Percentiles rank a stretch among this genome's conserved stretches.
Evolutionary conservation across 202 grass and related monocot species (phyloP).

Genomic region (Thinopyrum obtusiflorum): DNA sequence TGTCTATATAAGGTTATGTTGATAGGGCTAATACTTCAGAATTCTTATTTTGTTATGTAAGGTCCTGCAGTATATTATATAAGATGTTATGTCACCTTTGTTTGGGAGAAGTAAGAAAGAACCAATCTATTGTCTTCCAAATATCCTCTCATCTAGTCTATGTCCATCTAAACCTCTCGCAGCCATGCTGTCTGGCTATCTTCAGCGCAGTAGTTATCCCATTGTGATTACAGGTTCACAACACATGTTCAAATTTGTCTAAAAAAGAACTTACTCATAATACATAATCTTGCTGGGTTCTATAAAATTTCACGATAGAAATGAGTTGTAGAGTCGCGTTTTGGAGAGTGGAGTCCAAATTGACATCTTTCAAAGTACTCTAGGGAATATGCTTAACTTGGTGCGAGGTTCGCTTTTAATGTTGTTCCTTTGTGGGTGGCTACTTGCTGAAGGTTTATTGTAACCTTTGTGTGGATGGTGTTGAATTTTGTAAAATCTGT

Average conservation of each 20-base stretch:
- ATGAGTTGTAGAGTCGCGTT: not conserved
- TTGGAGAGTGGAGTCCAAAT: not conserved
- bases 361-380: not conserved
- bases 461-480: not conserved
- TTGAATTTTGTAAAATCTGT: not conserved
- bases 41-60: not conserved
- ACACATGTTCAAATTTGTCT: not conserved
- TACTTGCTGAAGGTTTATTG: not conserved
- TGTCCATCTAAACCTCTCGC: not conserved
- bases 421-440: not conserved
- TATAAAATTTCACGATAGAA: not conserved
- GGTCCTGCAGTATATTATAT: not conserved
- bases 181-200: not conserved
- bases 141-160: not conserved
- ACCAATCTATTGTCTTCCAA: not conserved
- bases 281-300: not conserved
- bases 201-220: not conserved
- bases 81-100: not conserved
- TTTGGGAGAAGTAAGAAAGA: not conserved
- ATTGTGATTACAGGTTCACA: not conserved
- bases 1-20: not conserved
- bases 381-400: not conserved
- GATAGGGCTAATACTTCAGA: not conserved
- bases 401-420: not conserved
- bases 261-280: not conserved